Conservation (phyloP, 2,329 filamentous ascomycete genomes). For the Aspergillus tamarii region DNA sequence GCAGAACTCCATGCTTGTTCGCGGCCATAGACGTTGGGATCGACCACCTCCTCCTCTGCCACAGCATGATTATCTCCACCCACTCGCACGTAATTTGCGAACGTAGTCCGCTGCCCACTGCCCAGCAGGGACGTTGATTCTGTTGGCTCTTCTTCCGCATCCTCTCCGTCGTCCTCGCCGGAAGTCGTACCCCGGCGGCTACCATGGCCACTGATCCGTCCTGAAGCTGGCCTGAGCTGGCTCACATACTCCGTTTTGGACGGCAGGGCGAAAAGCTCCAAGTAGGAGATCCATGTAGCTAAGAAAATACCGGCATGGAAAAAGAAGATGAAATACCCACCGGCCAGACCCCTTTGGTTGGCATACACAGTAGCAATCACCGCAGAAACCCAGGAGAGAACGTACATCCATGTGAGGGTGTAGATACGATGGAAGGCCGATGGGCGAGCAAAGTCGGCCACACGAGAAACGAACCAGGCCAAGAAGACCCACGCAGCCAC, state of each 20-base stretch:
- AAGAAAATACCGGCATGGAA: slow-evolving; percentile 76
- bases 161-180: slow-evolving; percentile 44
- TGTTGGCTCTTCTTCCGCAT: slow-evolving; percentile 47
- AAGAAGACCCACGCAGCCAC: slow-evolving; percentile 76
- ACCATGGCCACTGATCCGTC: slow-evolving; percentile 40
- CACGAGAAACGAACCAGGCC: slow-evolving; percentile 80
- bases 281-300: slow-evolving; percentile 72
- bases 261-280: slow-evolving; percentile 78
- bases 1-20: slow-evolving; percentile 86
- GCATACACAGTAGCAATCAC: slow-evolving; percentile 75
- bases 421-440: slow-evolving; percentile 85
- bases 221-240: slow-evolving; percentile 52
- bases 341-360: slow-evolving; percentile 70
- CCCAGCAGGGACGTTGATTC: slow-evolving; percentile 62
- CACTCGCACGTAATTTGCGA: slow-evolving; percentile 56
- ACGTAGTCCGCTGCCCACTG: slow-evolving; percentile 55
- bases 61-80: slow-evolving; percentile 34
- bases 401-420: slow-evolving; percentile 80
- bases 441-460: slow-evolving; percentile 77
- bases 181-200: slow-evolving; percentile 48
- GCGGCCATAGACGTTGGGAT: slow-evolving; percentile 58
- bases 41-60: slow-evolving; percentile 30
- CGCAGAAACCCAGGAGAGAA: slow-evolving; percentile 72
- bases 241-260: slow-evolving; percentile 71
- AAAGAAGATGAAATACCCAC: slow-evolving; percentile 80